Conservation (phyloP, 2,329 filamentous ascomycete species). For the Mariannaea sp. region DNA sequence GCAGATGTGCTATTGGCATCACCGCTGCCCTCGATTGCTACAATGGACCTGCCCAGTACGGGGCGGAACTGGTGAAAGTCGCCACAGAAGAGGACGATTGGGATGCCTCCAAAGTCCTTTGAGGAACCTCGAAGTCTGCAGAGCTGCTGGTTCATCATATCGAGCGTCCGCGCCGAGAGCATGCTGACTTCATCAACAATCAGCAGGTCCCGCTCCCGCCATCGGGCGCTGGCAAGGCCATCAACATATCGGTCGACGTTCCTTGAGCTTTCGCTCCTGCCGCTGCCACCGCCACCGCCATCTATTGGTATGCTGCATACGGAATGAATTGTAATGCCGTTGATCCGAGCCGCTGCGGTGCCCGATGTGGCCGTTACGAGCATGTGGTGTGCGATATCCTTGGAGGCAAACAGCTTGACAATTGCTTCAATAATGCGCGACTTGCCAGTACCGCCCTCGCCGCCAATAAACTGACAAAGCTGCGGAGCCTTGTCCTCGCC, state of each 20-base stretch:
- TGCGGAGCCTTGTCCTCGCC: neutral
- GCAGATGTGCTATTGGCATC: too few species aligned
- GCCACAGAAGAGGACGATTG: neutral
- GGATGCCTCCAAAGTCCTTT: neutral
- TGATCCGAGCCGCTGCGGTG: neutral
- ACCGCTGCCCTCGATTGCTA: neutral
- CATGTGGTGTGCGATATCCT: neutral
- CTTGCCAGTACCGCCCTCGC: slow-evolving; percentile 18
- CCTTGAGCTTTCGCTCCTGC: neutral
- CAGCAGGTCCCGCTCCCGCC: neutral
- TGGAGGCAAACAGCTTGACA: slow-evolving; percentile 3
- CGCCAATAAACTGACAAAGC: slow-evolving; percentile 19
- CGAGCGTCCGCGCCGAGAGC: neutral
- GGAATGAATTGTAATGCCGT: neutral
- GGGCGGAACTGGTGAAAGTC: neutral
- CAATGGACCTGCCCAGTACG: neutral
- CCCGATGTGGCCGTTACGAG: slow-evolving; percentile 8
- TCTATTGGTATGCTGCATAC: neutral
- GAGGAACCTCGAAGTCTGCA: neutral
- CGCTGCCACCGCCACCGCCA: neutral
- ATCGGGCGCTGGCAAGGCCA: neutral
- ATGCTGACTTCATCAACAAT: slow-evolving; percentile 5
- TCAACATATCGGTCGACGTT: too few species aligned
- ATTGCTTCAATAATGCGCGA: slow-evolving; percentile 15
- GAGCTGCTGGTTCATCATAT: neutral